A percentile compares a stretch with the other conserved stretches of the same genome.
phyloP scores from a whole-genome alignment of 2,329 filamentous ascomycete species.

The Fusarium subtropicale region DNA sequence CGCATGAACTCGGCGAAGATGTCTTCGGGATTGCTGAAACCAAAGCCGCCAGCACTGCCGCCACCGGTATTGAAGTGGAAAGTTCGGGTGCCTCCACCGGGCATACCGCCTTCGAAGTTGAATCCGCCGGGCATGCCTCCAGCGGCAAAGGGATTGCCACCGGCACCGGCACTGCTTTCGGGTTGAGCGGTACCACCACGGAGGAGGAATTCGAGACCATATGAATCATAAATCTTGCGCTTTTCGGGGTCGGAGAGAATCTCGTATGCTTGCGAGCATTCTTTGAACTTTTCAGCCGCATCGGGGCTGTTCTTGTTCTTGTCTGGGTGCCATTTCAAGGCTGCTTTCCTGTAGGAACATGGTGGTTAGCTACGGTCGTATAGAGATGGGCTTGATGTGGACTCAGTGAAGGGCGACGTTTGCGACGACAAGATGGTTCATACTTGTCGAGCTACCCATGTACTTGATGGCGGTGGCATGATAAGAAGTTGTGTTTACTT shows the following conservation, averaged over 20 bases:
- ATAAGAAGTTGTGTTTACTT: constrained; percentile 52
- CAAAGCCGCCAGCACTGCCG: constrained; percentile 73
- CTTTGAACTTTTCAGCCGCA: constrained; percentile 95
- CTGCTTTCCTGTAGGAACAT: constrained; percentile 73
- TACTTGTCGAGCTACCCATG: constrained; percentile 5
- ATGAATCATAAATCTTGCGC: constrained; percentile 94
- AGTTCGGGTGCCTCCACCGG: constrained; percentile 60
- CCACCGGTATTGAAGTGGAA: constrained; percentile 73
- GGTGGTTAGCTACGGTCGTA: constrained; percentile 51
- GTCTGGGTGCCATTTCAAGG: constrained; percentile 94
- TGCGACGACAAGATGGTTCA: not conserved
- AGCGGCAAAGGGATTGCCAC: constrained; percentile 69
- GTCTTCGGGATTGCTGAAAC: constrained; percentile 83
- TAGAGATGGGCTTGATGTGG: not conserved
- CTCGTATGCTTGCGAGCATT: constrained; percentile 97
- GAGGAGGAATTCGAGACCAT: constrained; percentile 91
- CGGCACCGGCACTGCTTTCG: constrained; percentile 64
- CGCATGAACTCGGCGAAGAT: constrained; percentile 90
- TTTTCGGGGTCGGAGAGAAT: constrained; percentile 98
- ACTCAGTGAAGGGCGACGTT: not conserved
- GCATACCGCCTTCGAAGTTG: constrained; percentile 61
- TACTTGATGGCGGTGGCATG: not conserved
- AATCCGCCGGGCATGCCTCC: constrained; percentile 66
- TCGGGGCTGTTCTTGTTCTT: constrained; percentile 94
- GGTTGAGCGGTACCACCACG: constrained; percentile 79